phyloP scores from a whole-genome alignment of 768 basidiomycete species.

The Phlegmacium glaucopus region DNA sequence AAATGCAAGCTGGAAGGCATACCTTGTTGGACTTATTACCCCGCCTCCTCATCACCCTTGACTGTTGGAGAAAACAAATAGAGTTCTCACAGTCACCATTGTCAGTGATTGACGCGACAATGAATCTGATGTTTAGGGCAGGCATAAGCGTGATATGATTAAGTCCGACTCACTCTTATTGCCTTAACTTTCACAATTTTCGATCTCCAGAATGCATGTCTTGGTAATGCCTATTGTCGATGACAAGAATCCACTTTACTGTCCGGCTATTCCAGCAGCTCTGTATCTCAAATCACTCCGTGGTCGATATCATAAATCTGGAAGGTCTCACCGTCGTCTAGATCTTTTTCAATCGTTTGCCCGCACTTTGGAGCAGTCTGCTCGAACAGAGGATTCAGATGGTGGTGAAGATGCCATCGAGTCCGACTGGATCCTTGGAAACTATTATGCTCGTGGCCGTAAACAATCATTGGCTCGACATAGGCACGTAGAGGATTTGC shows the following conservation, averaged over 20 bases:
- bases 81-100: background rate
- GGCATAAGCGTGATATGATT: background rate
- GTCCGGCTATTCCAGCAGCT: conserved; percentile 45
- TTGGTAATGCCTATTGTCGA: conserved; percentile 37
- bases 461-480: conserved; percentile 8
- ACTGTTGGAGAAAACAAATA: conserved; percentile 10
- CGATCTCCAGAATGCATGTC: too few species aligned
- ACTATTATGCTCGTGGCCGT: conserved; percentile 7
- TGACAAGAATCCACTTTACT: conserved; percentile 57
- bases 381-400: conserved; percentile 14
- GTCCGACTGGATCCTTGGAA: conserved; percentile 13
- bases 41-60: conserved; percentile 41
- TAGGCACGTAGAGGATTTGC: conserved; percentile 6
- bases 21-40: conserved; percentile 70
- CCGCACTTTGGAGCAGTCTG: conserved; percentile 26
- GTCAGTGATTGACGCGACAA: background rate
- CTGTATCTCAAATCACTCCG: conserved; percentile 45
- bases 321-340: conserved; percentile 9
- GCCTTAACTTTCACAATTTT: too few species aligned
- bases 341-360: conserved; percentile 30
- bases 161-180: too few species aligned
- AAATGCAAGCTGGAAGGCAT: background rate
- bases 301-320: conserved; percentile 18
- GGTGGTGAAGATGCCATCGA: conserved; percentile 10
- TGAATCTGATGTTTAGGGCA: background rate